Conservation (phyloP, 2,329 filamentous ascomycete species). For the Claviceps sorghi region DNA sequence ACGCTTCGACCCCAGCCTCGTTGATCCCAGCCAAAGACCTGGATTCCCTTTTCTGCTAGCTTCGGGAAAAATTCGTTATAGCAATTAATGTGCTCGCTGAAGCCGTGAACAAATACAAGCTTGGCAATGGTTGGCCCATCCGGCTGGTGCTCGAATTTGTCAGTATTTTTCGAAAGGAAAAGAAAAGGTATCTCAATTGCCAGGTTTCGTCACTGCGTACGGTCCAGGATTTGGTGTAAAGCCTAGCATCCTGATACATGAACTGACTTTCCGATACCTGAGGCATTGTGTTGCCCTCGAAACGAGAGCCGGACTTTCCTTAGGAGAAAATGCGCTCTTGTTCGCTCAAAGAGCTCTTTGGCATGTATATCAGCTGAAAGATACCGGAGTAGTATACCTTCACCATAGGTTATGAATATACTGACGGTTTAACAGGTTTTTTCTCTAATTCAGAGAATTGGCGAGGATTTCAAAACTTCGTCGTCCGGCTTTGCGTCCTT, state of each 20-base stretch:
- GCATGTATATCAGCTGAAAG: no score
- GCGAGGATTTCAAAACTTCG: no score
- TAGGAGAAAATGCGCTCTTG: neutral
- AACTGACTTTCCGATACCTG: conserved; percentile 36
- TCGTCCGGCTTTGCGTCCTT: no score
- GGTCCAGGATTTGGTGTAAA: conserved; percentile 45
- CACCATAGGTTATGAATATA: no score
- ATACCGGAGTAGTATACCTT: no score
- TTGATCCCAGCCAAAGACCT: conserved; percentile 69
- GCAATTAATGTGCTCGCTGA: conserved; percentile 69
- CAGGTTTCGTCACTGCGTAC: conserved; percentile 23
- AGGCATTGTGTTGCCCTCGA: conserved; percentile 16
- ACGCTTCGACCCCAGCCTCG: conserved; percentile 75
- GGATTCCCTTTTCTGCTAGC: conserved; percentile 57
- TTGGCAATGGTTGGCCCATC: conserved; percentile 48
- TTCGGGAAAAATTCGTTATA: conserved; percentile 62
- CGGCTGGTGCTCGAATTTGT: conserved; percentile 27
- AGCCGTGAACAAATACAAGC: conserved; percentile 75
- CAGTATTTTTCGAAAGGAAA: neutral
- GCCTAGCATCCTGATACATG: conserved; percentile 26
- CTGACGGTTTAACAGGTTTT: no score
- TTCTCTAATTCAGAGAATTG: no score
- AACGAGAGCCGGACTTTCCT: neutral
- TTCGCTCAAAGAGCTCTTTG: neutral
- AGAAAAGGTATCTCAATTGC: neutral